Evolutionary conservation across 495 filamentous ascomycete genomes (phyloP).

Genomic region (Aspergillus carlsbadensis): DNA sequence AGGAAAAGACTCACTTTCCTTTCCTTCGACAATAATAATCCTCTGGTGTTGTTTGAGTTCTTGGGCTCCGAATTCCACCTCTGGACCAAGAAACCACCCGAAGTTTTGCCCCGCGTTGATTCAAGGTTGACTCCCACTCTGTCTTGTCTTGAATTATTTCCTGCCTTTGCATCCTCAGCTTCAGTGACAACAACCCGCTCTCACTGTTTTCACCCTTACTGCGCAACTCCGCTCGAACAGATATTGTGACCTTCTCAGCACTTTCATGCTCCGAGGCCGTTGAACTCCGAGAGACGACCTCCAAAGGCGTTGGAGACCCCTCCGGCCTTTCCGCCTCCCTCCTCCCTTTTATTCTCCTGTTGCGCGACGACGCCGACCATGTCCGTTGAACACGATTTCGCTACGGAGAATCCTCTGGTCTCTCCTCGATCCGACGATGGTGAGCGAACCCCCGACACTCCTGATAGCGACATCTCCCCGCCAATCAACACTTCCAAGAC

Average conservation of each 20-base stretch:
- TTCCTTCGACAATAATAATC: neutral
- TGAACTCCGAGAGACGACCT: constrained; percentile 5
- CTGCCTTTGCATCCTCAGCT: neutral
- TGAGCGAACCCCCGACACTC: constrained; percentile 24
- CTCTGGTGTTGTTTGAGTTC: neutral
- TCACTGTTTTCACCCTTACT: neutral
- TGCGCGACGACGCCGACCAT: constrained; percentile 12
- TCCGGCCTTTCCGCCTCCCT: neutral
- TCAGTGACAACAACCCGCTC: too few relatives aligned
- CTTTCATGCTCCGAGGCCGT: constrained; percentile 12
- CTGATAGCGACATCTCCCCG: constrained; percentile 29
- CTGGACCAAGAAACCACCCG: constrained; percentile 14
- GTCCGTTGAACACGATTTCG: constrained; percentile 19
- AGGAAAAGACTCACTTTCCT: neutral
- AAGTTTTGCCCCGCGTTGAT: constrained; percentile 23
- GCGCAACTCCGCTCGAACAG: too few relatives aligned
- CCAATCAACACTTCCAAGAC: constrained; percentile 14
- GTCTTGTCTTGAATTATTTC: neutral
- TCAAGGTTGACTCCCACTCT: constrained; percentile 5
- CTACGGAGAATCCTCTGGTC: constrained; percentile 16
- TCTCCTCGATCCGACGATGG: constrained; percentile 12
- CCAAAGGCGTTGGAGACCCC: constrained; percentile 10
- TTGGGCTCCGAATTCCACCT: neutral
- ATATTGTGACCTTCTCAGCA: too few relatives aligned
- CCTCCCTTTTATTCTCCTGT: neutral